Base-by-base conservation (phyloP, 495 filamentous ascomycete species). In the Daldinia decipiens region DNA sequence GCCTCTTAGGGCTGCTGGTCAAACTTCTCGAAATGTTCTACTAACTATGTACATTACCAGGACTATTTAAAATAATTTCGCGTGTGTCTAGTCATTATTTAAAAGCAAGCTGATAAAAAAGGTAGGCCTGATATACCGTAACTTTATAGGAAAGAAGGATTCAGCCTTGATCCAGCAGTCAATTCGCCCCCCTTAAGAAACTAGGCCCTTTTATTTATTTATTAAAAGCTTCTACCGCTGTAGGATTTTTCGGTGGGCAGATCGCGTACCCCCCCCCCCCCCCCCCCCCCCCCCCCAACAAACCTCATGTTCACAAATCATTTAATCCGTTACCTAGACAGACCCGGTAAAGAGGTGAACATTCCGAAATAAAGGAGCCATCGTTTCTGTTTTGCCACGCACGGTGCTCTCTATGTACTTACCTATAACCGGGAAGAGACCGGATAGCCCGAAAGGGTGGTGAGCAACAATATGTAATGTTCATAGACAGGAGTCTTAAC, bases 1-100 rank as follows among this genome's bases (percentile, higher is more conserved):
- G 21, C 24, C 55, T 64, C 56, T 43, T 67, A 72, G 59, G 69
- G 59, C 59, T 72, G 52, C 63, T 59, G 55, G 69, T 67, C 50
- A 72, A 59, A 65, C 64, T 72, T 68, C 59, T 64, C 59, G 54
- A 72, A 72, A 13, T 40, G 17, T 68, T 68, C 24, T 43, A n/a
- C n/a, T n/a, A n/a, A n/a, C n/a, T n/a, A n/a, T n/a, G n/a, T n/a
- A 15, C 56, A 15, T 24, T 43, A 12, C 53, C 1, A n/a, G 53
- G 43, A 47, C 40, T 45, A 3, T 12, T 45, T 24, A 24, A 24
- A 8, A 47, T 21, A 47, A 21, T 47, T 47, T 21, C 43, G 43
- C 19, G 19, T 47, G 19, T 19, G 19, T 47, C 43, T 17, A 47
- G 19, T 11, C 17, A 24, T 47, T 47, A 47, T 47, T 8, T 47